phyloP scores from a whole-genome alignment of 257 asterid genomes.

The Solanum habrochaites region DNA sequence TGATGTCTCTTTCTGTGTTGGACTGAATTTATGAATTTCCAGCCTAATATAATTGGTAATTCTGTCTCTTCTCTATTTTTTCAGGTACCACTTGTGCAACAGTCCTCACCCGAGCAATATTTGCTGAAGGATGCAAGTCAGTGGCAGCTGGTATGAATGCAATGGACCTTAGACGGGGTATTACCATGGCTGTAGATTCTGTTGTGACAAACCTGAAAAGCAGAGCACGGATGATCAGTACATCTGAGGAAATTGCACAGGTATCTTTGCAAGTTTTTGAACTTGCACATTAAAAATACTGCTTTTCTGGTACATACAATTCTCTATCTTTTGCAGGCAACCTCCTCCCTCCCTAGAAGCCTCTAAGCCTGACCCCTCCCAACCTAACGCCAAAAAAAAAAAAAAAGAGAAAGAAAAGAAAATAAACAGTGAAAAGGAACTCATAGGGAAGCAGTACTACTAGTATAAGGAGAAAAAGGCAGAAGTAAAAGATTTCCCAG shows the following conservation, averaged over 20 bases:
- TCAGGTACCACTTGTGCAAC: slow-evolving; percentile 97
- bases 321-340: neutral
- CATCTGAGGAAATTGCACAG: slow-evolving; percentile 98
- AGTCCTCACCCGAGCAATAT: slow-evolving; percentile 89
- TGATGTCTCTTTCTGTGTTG: neutral
- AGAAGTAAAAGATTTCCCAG: neutral
- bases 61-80: neutral
- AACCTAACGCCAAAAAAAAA: neutral
- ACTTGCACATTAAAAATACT: neutral
- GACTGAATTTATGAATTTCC: neutral
- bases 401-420: neutral
- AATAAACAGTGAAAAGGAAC: neutral
- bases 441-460: neutral
- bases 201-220: slow-evolving; percentile 87
- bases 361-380: neutral
- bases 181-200: slow-evolving; percentile 77
- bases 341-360: neutral
- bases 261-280: slow-evolving; percentile 19
- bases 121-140: slow-evolving; percentile 91
- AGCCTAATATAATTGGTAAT: neutral
- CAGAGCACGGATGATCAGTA: slow-evolving; percentile 95
- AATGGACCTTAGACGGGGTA: slow-evolving; percentile 96
- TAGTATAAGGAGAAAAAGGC: neutral
- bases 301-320: neutral
- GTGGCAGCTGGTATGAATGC: slow-evolving; percentile 99